phyloP scores from a whole-genome alignment of 2,329 filamentous ascomycete species.

The Curvularia verruculosa region DNA sequence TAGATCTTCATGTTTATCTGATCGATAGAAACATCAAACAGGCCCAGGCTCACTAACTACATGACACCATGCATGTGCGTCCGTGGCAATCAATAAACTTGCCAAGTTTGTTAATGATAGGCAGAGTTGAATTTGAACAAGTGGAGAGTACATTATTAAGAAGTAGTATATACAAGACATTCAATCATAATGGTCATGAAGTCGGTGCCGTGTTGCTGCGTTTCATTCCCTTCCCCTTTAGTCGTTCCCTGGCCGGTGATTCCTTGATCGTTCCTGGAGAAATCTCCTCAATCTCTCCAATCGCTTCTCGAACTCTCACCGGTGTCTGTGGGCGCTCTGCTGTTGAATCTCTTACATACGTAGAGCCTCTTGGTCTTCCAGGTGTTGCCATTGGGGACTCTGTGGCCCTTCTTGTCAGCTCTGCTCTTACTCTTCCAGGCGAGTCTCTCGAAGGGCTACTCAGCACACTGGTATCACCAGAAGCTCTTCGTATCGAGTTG shows the following conservation, averaged over 20 bases:
- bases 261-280: slow-evolving; percentile 13
- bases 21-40: slow-evolving; percentile 11
- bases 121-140: background rate
- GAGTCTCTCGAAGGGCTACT: slow-evolving; percentile 12
- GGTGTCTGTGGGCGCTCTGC: slow-evolving; percentile 8
- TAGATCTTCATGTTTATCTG: slow-evolving; percentile 12
- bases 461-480: slow-evolving; percentile 8
- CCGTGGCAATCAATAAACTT: background rate
- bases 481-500: slow-evolving; percentile 28
- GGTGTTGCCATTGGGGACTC: slow-evolving; percentile 5
- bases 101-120: background rate
- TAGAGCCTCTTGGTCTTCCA: slow-evolving; percentile 9
- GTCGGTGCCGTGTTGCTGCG: slow-evolving; percentile 11
- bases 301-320: slow-evolving; percentile 4
- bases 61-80: background rate
- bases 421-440: slow-evolving; percentile 9
- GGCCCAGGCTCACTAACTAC: background rate
- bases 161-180: slow-evolving; percentile 12
- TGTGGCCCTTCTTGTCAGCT: slow-evolving; percentile 12
- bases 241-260: slow-evolving; percentile 10
- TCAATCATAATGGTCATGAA: slow-evolving; percentile 7
- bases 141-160: slow-evolving; percentile 18
- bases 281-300: slow-evolving; percentile 11
- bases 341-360: background rate
- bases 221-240: slow-evolving; percentile 19